phyloP scores from a whole-genome alignment of 805 yeast species.

The Candida gorgasii region DNA sequence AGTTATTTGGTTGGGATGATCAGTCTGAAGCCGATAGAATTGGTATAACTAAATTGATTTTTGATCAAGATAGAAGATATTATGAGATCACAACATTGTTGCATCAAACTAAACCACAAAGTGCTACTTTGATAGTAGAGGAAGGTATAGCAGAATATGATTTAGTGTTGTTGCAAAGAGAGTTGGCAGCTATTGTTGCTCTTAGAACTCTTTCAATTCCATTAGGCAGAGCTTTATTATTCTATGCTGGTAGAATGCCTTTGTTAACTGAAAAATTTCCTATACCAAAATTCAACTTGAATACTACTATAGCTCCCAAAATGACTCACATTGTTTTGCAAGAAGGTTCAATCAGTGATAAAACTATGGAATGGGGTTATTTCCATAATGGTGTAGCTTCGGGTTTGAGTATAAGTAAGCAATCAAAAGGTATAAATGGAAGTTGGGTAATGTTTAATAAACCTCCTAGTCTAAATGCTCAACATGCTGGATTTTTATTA shows the following conservation, averaged over 20 bases:
- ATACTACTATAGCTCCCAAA: slow-evolving; percentile 62
- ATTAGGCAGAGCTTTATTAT: slow-evolving; percentile 74
- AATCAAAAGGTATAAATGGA: slow-evolving; percentile 72
- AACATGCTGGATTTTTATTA: slow-evolving; percentile 92
- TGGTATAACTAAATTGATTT: slow-evolving; percentile 68
- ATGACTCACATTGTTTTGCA: slow-evolving; percentile 64
- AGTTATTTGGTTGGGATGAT: slow-evolving; percentile 64
- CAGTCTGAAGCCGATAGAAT: slow-evolving; percentile 69
- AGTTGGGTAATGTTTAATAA: slow-evolving; percentile 90
- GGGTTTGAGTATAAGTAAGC: slow-evolving; percentile 73
- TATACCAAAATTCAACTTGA: slow-evolving; percentile 72
- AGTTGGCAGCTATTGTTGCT: slow-evolving; percentile 60
- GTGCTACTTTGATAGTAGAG: slow-evolving; percentile 40
- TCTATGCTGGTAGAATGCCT: slow-evolving; percentile 69
- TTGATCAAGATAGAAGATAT: slow-evolving; percentile 75
- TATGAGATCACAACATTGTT: slow-evolving; percentile 72
- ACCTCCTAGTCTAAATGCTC: slow-evolving; percentile 68
- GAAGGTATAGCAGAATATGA: slow-evolving; percentile 55
- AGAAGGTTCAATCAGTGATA: slow-evolving; percentile 50
- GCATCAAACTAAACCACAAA: slow-evolving; percentile 68
- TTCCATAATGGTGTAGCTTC: slow-evolving; percentile 92
- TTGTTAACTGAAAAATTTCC: slow-evolving; percentile 83
- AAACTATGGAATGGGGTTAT: slow-evolving; percentile 71
- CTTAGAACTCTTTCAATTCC: slow-evolving; percentile 75
- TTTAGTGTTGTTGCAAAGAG: slow-evolving; percentile 53